A percentile compares a stretch with the other conserved stretches of the same genome.
Evolutionary conservation across 2,329 filamentous ascomycete genomes (phyloP).

Genomic region (Neofusicoccum laricinum): DNA sequence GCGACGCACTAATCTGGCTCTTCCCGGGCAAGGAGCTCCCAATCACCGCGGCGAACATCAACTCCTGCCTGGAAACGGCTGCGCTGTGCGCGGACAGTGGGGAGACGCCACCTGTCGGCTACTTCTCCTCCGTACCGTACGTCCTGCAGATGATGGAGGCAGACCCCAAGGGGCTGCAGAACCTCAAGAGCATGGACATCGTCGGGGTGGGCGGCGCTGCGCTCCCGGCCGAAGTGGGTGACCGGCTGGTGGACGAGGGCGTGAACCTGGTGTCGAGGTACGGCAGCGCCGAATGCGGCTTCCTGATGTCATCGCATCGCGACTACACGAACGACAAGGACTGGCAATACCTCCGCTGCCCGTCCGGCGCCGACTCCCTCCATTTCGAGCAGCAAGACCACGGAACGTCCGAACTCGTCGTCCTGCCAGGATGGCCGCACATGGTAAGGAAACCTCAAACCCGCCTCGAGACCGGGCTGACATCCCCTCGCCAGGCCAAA

Average conservation of each 20-base stretch:
- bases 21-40: constrained; percentile 57
- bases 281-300: constrained; percentile 65
- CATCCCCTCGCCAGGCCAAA: constrained; percentile 40
- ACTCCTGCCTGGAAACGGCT: constrained; percentile 46
- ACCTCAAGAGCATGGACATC: constrained; percentile 54
- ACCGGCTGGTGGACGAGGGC: constrained; percentile 48
- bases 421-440: constrained; percentile 57
- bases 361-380: constrained; percentile 43
- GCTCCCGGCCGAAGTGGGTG: constrained; percentile 51
- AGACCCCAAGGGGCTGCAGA: constrained; percentile 39
- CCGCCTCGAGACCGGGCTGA: not conserved
- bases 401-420: constrained; percentile 53
- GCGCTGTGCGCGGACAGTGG: constrained; percentile 20
- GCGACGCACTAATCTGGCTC: constrained; percentile 58
- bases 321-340: constrained; percentile 53
- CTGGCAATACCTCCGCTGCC: constrained; percentile 59
- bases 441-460: constrained; percentile 25
- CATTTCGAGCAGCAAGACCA: constrained; percentile 41
- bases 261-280: constrained; percentile 62
- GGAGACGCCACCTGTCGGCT: constrained; percentile 42
- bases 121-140: constrained; percentile 63
- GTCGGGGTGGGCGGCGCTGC: constrained; percentile 65
- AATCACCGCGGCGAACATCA: constrained; percentile 55
- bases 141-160: constrained; percentile 54
- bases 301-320: constrained; percentile 61